phyloP scores from a whole-genome alignment of 768 basidiomycete genomes.

The Calocybe gangraenosa region DNA sequence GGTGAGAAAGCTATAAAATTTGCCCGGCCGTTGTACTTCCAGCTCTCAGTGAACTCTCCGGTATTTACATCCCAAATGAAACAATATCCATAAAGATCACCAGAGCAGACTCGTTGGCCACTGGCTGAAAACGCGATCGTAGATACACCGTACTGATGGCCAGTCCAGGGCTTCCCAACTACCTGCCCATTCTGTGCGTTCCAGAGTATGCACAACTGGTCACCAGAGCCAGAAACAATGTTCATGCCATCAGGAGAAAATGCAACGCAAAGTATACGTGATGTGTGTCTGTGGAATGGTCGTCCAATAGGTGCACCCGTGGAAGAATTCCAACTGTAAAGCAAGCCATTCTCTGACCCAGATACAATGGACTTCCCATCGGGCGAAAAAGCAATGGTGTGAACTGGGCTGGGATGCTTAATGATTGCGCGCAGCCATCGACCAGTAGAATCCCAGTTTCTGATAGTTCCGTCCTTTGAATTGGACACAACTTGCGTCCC shows the following conservation, averaged over 20 bases:
- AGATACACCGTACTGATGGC: not conserved
- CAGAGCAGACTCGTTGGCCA: too few species aligned
- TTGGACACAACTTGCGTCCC: too few species aligned
- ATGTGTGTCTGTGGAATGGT: not conserved
- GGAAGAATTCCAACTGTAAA: not conserved
- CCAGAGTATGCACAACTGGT: constrained; percentile 15
- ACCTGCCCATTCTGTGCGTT: constrained; percentile 8
- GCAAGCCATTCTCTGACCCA: too few species aligned
- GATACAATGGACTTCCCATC: too few species aligned
- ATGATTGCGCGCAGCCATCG: too few species aligned
- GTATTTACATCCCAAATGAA: not conserved
- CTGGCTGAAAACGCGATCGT: too few species aligned
- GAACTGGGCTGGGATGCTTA: not conserved
- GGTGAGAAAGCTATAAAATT: not conserved
- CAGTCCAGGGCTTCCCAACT: constrained; percentile 1
- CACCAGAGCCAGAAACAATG: constrained; percentile 13
- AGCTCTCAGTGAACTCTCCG: not conserved
- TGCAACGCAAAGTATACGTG: constrained; percentile 2
- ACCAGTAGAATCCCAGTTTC: too few species aligned
- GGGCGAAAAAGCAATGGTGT: too few species aligned
- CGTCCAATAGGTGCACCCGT: not conserved
- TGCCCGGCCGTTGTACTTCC: not conserved
- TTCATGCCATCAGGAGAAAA: constrained; percentile 15
- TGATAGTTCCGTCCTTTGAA: too few species aligned
- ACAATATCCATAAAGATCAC: not conserved